Percentiles rank a stretch among this genome's conserved stretches.
phyloP scores from a whole-genome alignment of 1,139 yeast species.

The Eremothecium coryli region DNA sequence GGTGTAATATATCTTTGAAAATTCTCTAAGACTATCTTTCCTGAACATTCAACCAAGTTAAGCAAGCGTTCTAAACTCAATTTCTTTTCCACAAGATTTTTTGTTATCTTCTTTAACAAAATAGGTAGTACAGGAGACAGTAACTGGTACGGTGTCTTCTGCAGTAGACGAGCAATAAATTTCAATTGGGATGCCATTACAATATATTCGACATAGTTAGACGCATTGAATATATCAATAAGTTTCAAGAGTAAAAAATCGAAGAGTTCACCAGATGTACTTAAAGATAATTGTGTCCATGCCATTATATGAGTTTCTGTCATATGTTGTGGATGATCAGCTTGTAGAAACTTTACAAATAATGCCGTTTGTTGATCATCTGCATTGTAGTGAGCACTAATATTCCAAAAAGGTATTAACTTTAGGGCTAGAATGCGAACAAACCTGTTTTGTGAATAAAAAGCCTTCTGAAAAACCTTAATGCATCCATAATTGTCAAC shows the following conservation, averaged over 20 bases:
- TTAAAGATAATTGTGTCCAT: constrained; percentile 25
- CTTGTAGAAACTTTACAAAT: constrained; percentile 22
- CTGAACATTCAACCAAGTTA: constrained; percentile 54
- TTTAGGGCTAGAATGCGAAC: constrained; percentile 41
- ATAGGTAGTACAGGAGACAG: constrained; percentile 73
- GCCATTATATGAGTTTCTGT: constrained; percentile 23
- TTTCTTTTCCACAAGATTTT: constrained; percentile 40
- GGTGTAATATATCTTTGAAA: constrained; percentile 76
- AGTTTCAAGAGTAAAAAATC: constrained; percentile 26
- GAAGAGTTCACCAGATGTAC: constrained; percentile 26
- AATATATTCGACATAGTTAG: constrained; percentile 23
- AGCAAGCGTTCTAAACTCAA: constrained; percentile 52
- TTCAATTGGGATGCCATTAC: constrained; percentile 29
- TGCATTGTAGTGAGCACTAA: constrained; percentile 16
- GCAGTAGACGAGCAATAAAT: constrained; percentile 34
- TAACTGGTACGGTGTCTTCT: constrained; percentile 56
- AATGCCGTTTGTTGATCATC: constrained; percentile 24
- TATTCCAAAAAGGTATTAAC: constrained; percentile 27
- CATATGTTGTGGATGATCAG: constrained; percentile 11
- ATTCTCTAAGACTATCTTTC: constrained; percentile 52
- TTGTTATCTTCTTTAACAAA: constrained; percentile 58
- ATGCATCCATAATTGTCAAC: constrained; percentile 9
- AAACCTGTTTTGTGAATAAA: constrained; percentile 39
- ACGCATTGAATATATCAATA: constrained; percentile 26
- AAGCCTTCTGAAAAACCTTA: constrained; percentile 22